Conservation (phyloP, 2,329 filamentous ascomycete genomes). For the Keithomyces neogunnii region DNA sequence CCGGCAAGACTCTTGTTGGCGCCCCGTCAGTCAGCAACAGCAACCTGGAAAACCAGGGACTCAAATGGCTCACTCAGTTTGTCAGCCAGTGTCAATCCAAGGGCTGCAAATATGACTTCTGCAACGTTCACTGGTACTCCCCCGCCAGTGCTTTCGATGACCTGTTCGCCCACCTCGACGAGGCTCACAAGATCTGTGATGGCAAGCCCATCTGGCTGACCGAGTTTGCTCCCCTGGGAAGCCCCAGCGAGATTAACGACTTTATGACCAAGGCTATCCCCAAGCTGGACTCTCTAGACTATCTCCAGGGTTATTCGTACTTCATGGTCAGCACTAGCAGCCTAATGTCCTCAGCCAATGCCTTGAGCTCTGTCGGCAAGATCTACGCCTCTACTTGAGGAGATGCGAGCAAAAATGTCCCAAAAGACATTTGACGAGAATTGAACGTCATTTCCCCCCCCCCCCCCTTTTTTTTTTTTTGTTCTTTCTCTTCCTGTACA, state of each 20-base stretch:
- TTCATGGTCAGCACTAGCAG: constrained; percentile 39
- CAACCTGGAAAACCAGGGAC: constrained; percentile 36
- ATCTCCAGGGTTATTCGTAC: constrained; percentile 49
- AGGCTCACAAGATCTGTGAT: constrained; percentile 36
- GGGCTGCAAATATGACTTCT: constrained; percentile 48
- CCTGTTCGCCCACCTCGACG: constrained; percentile 46
- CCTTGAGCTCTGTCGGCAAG: constrained; percentile 38
- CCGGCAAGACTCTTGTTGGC: constrained; percentile 44
- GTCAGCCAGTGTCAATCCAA: background rate
- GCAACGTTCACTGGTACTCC: constrained; percentile 58
- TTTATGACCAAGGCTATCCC: constrained; percentile 44
- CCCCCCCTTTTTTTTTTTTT: too few species aligned
- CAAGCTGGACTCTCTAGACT: constrained; percentile 39
- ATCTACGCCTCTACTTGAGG: constrained; percentile 35
- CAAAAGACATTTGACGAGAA: constrained; percentile 7
- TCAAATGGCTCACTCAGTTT: constrained; percentile 28
- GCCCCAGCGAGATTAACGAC: constrained; percentile 29
- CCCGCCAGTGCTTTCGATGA: constrained; percentile 33
- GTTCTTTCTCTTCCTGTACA: constrained; percentile 28
- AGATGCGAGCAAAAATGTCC: too few species aligned
- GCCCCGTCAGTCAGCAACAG: constrained; percentile 57
- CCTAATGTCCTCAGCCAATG: constrained; percentile 29
- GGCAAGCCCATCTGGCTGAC: constrained; percentile 52
- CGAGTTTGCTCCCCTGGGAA: constrained; percentile 50
- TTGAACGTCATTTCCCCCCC: background rate